Evolutionary conservation across 129 eudicot genomes (phyloP).

Genomic region (Chrysanthemum makinoi): DNA sequence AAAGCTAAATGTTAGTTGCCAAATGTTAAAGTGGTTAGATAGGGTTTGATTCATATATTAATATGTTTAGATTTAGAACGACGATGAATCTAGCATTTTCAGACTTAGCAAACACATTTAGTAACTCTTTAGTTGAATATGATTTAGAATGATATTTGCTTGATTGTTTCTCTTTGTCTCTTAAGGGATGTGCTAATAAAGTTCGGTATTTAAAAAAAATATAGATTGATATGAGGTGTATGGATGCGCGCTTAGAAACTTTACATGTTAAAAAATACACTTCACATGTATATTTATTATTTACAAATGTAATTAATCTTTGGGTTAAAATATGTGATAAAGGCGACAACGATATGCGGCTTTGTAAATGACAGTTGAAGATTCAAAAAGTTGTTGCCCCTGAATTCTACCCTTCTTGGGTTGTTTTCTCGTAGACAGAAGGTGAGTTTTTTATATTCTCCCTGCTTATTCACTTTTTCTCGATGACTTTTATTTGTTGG

Average conservation of each 20-base stretch:
- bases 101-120: too few relatives aligned
- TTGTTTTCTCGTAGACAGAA: slow-evolving; percentile 86
- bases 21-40: too few relatives aligned
- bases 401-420: slow-evolving; percentile 90
- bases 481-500: slow-evolving; percentile 3
- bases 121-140: too few relatives aligned
- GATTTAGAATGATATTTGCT: too few relatives aligned
- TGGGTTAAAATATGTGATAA: slow-evolving; percentile 20
- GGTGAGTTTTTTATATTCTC: slow-evolving; percentile 38
- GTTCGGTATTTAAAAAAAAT: too few relatives aligned
- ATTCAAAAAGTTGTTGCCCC: slow-evolving; percentile 88
- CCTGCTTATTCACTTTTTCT: not conserved
- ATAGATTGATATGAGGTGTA: too few relatives aligned
- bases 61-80: too few relatives aligned
- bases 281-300: slow-evolving; percentile 5
- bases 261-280: not conserved
- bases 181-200: too few relatives aligned
- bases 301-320: slow-evolving; percentile 13
- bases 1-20: too few relatives aligned
- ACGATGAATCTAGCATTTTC: too few relatives aligned
- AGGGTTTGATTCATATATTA: too few relatives aligned
- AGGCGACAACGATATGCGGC: slow-evolving; percentile 89
- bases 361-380: slow-evolving; percentile 96
- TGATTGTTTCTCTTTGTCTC: too few relatives aligned
- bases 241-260: not conserved